These are phyloP conservation scores for Claviceps sp. DNA, from an alignment of 2,329 filamentous ascomycete species.

Conservation along the genomic window DNA sequence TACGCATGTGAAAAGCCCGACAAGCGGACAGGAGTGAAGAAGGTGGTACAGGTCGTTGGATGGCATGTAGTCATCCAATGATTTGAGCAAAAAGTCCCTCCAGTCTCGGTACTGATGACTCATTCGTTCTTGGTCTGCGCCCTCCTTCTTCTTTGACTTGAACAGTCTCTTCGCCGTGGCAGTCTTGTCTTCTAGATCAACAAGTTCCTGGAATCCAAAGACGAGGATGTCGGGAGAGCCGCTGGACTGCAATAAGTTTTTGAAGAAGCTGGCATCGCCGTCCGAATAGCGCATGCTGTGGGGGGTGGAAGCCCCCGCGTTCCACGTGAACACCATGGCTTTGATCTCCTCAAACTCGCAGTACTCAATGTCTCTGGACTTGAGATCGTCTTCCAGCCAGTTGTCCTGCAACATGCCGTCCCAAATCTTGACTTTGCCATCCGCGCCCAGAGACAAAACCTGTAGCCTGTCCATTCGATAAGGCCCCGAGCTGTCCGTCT, in stretches of 20 bases:
- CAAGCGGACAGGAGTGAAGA: slow-evolving; percentile 73
- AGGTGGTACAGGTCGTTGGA: slow-evolving; percentile 66
- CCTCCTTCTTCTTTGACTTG: slow-evolving; percentile 77
- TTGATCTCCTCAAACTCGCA: slow-evolving; percentile 75
- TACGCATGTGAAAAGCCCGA: slow-evolving; percentile 90
- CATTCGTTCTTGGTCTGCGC: slow-evolving; percentile 78
- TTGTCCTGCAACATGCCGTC: slow-evolving; percentile 88
- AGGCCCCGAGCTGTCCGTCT: slow-evolving; percentile 66
- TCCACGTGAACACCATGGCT: slow-evolving; percentile 83
- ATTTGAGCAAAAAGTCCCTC: slow-evolving; percentile 76
- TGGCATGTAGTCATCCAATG: slow-evolving; percentile 73
- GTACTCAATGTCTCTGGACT: slow-evolving; percentile 65
- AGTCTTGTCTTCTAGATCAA: slow-evolving; percentile 94
- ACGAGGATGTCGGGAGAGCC: slow-evolving; percentile 78
- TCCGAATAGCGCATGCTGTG: slow-evolving; percentile 64
- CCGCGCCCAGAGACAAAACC: slow-evolving; percentile 74
- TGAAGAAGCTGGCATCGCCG: slow-evolving; percentile 66
- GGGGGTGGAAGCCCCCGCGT: slow-evolving; percentile 91
- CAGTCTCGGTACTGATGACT: slow-evolving; percentile 95
- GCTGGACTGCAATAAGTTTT: slow-evolving; percentile 62
- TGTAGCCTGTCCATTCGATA: slow-evolving; percentile 78
- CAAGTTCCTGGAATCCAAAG: slow-evolving; percentile 97
- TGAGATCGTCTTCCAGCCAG: slow-evolving; percentile 87
- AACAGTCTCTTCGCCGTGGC: slow-evolving; percentile 93
- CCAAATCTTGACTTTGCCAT: slow-evolving; percentile 77